phyloP scores from a whole-genome alignment of 2,329 filamentous ascomycete genomes.

The Drechmeria coniospora region DNA sequence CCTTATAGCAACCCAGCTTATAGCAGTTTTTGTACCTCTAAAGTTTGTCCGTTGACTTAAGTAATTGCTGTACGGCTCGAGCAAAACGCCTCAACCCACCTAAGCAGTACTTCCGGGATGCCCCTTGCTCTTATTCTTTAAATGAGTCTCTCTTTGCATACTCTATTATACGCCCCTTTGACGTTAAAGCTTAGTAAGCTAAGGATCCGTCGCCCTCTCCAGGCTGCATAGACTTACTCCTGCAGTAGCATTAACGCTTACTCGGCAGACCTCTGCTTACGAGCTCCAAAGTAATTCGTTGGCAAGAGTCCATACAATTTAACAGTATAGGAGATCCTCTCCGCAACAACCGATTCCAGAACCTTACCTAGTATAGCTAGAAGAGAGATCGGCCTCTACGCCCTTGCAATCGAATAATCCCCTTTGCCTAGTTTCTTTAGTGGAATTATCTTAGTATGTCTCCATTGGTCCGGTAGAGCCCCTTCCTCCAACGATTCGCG shows the following conservation, averaged over 20 bases:
- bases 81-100: conserved; percentile 5
- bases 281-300: conserved; percentile 5
- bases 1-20: conserved; percentile 1
- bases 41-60: neutral
- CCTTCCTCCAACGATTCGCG: conserved; percentile 6
- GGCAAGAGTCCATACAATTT: conserved; percentile 3
- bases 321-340: conserved; percentile 6
- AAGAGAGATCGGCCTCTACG: conserved; percentile 5
- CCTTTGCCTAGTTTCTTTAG: conserved; percentile 12
- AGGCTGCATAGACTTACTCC: conserved; percentile 3
- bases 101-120: conserved; percentile 3
- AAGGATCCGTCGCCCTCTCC: conserved; percentile 2
- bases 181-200: conserved; percentile 6
- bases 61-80: conserved; percentile 1
- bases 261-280: conserved; percentile 3
- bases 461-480: conserved; percentile 8
- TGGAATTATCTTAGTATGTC: conserved; percentile 13
- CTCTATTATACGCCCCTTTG: conserved; percentile 6
- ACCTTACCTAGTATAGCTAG: conserved; percentile 11
- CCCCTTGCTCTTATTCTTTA: conserved; percentile 5
- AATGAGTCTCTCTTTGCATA: conserved; percentile 5
- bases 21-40: neutral
- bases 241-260: conserved; percentile 4
- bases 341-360: conserved; percentile 4
- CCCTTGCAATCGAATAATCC: conserved; percentile 12